Percentiles rank a stretch among this genome's conserved stretches.
Evolutionary conservation across 2,329 filamentous ascomycete species (phyloP).

Genomic region (Chrysoporthe cubensis): DNA sequence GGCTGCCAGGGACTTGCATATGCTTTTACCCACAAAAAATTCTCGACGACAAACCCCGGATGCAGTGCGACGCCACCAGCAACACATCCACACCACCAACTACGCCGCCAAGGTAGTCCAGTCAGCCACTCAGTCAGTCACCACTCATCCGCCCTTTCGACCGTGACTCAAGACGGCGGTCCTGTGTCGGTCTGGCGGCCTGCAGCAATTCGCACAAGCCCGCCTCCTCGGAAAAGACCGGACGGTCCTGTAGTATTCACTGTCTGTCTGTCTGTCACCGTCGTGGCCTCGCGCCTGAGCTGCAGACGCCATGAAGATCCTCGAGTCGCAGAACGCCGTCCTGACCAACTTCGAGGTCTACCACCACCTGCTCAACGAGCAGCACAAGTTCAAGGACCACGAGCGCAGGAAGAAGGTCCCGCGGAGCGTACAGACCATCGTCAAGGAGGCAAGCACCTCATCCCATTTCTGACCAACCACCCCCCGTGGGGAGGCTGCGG

Average conservation of each 20-base stretch:
- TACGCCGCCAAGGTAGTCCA: not conserved
- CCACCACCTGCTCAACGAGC: slow-evolving; percentile 63
- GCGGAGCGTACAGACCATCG: slow-evolving; percentile 62
- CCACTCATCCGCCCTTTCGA: slow-evolving; percentile 6
- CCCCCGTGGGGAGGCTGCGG: too few species aligned
- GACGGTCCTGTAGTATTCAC: not conserved
- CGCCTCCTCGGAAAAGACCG: not conserved
- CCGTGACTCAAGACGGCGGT: not conserved
- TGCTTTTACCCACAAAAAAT: not conserved
- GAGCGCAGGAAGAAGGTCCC: slow-evolving; percentile 44
- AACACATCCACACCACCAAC: not conserved
- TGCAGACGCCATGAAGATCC: slow-evolving; percentile 62
- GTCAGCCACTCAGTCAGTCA: not conserved
- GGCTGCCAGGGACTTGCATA: not conserved
- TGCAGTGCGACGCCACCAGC: not conserved
- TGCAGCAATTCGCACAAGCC: not conserved
- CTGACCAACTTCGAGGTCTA: slow-evolving; percentile 77
- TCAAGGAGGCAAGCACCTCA: slow-evolving; percentile 61
- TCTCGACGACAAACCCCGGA: not conserved
- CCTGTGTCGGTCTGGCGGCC: not conserved
- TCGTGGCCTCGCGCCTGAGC: not conserved
- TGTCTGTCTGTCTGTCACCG: not conserved
- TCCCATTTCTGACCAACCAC: not conserved
- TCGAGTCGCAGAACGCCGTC: slow-evolving; percentile 71
- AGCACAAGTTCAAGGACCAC: slow-evolving; percentile 54